phyloP scores from a whole-genome alignment of 352 stramenopile genomes.

The Phytophthora citricola region DNA sequence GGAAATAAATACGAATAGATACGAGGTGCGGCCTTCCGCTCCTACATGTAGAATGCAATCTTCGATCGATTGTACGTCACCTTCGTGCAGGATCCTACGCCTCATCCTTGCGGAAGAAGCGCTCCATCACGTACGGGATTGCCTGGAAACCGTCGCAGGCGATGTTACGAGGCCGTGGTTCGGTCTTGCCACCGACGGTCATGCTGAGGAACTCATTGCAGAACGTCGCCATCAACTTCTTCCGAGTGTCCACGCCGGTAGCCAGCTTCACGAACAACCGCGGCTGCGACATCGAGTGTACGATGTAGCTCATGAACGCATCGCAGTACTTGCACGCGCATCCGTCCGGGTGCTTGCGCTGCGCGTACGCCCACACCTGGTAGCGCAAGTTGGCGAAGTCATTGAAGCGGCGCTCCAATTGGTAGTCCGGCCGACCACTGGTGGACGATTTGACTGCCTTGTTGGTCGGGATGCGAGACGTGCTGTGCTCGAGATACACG shows the following conservation, averaged over 20 bases:
- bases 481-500: constrained; percentile 61
- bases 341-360: constrained; percentile 42
- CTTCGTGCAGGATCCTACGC: not conserved
- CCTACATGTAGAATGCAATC: not conserved
- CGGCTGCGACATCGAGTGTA: constrained; percentile 59
- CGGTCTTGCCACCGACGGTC: constrained; percentile 43
- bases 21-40: too few species aligned
- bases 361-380: constrained; percentile 54
- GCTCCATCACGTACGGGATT: constrained; percentile 53
- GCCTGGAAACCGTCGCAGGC: constrained; percentile 47
- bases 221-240: constrained; percentile 55
- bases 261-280: constrained; percentile 53
- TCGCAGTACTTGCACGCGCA: constrained; percentile 56
- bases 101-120: constrained; percentile 44
- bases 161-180: constrained; percentile 32
- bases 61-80: constrained; percentile 43
- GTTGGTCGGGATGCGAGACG: constrained; percentile 68
- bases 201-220: constrained; percentile 58
- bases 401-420: constrained; percentile 58
- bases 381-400: constrained; percentile 62
- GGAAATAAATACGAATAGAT: too few species aligned
- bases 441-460: constrained; percentile 35
- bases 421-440: constrained; percentile 47
- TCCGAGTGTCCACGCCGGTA: constrained; percentile 44
- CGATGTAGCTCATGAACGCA: constrained; percentile 59